Conservation (phyloP, 1,139 yeast species). For the Blastobotrys petasosporus region DNA sequence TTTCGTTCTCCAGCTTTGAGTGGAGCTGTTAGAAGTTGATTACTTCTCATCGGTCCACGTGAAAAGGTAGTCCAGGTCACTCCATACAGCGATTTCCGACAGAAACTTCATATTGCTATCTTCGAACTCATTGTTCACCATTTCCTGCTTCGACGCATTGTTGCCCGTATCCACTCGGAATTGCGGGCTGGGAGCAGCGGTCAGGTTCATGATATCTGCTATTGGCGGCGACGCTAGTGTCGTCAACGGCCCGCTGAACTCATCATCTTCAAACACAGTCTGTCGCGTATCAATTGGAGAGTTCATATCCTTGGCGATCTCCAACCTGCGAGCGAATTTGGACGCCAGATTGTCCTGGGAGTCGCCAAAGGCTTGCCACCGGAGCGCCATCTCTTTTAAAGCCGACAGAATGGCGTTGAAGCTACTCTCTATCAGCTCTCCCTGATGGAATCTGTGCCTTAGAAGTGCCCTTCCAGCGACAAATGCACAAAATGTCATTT, state of each 20-base stretch:
- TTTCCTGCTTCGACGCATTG: neutral
- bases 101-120: neutral
- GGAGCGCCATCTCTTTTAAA: slow-evolving; percentile 17
- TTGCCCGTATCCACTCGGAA: neutral
- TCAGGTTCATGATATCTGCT: slow-evolving; percentile 4
- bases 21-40: too few species aligned
- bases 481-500: slow-evolving; percentile 22
- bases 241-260: slow-evolving; percentile 2
- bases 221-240: slow-evolving; percentile 13
- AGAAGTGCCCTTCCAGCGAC: slow-evolving; percentile 20
- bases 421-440: slow-evolving; percentile 12
- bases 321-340: slow-evolving; percentile 8
- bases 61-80: slow-evolving; percentile 1
- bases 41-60: slow-evolving; percentile 2
- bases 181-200: neutral
- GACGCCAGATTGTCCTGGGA: slow-evolving; percentile 9
- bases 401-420: slow-evolving; percentile 17
- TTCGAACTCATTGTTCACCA: neutral
- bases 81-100: slow-evolving; percentile 1
- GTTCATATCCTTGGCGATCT: slow-evolving; percentile 5
- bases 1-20: too few species aligned
- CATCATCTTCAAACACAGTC: slow-evolving; percentile 10
- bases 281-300: slow-evolving; percentile 9
- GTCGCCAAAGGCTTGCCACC: slow-evolving; percentile 19
- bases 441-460: slow-evolving; percentile 16